Evolutionary conservation across 1,284 basidiomycete species (phyloP), one percentile per base, ranked within the genome.

Genomic region (Trametes pubescens): DNA sequence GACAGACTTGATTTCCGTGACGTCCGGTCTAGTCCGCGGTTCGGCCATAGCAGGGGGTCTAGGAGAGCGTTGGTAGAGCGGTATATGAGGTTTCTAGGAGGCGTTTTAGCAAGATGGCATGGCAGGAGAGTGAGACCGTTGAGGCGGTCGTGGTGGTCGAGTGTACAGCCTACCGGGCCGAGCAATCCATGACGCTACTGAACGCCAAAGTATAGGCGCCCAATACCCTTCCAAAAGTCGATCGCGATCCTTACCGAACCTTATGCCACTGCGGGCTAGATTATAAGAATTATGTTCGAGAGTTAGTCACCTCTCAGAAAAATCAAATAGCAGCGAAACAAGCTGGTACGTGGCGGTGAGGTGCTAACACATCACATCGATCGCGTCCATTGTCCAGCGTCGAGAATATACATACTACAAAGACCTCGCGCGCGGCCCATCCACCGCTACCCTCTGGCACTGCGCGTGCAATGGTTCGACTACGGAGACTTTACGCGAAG

Each of bases 1-100:
- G 68, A 73, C 72, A 67, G 72, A 73, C 72, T 73, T 72, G 71
- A 73, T 73, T 67, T 71, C 70, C 66, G 64, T 64, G 61, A 71
- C 62, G 60, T 69, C 67, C 40, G 70, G 64, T 65, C 70, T 70
- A 51, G 66, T 65, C 24, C 66, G 58, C 43, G 57, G 51, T 48
- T 71, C 71, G 38, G 63, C 62, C 71, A 72, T 72, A 24, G 54
- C 44, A 52, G 49, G 40, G 40, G 29, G 34, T 26, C 49, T 57
- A 51, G 35, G 24, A 26, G 55, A 18, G 43, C 52, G 43, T 21
- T 44, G 43, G 18, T 1, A 22, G 22, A 21, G 22, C 24, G 37
- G 29, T 26, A 51, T 29, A 57, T 32, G 32, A 14, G 32, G 44
- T 37, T 29, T 53, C 24, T 51, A 37, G 22, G 51, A 21, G 44